Evolutionary conservation across 306 rosid genomes (phyloP).

Genomic region (Rubus idaeus): DNA sequence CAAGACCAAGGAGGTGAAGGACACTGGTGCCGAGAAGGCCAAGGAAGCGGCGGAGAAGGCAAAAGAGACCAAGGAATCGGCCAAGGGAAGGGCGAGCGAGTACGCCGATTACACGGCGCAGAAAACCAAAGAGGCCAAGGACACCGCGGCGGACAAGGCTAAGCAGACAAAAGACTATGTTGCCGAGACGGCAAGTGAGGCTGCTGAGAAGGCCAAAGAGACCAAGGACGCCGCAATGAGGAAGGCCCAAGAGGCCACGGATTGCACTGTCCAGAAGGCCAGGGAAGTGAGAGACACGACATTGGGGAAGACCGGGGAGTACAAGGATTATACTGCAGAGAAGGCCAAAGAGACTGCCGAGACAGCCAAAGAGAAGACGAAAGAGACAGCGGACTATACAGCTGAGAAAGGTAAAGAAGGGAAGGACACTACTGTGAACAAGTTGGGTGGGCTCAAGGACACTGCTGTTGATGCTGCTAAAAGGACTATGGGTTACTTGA

Average conservation of each 20-base stretch:
- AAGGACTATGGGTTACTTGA: conserved; percentile 55
- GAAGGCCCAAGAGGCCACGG: conserved; percentile 20
- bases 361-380: conserved; percentile 11
- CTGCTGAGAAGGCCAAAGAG: background rate
- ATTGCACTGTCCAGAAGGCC: conserved; percentile 1
- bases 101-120: background rate
- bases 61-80: background rate
- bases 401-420: conserved; percentile 58
- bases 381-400: conserved; percentile 31
- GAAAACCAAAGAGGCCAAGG: conserved; percentile 31
- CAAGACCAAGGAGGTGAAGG: conserved; percentile 20
- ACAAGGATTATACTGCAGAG: conserved; percentile 16
- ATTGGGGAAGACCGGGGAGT: conserved; percentile 17
- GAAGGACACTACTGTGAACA: conserved; percentile 47
- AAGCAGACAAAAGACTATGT: background rate
- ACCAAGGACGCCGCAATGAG: conserved; percentile 26
- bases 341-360: conserved; percentile 27
- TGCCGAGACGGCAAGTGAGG: background rate
- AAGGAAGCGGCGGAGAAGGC: conserved; percentile 11
- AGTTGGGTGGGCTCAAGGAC: conserved; percentile 63
- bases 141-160: conserved; percentile 2
- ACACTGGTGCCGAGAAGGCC: background rate
- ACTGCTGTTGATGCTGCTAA: conserved; percentile 58
- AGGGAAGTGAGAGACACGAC: conserved; percentile 29
- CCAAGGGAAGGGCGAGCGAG: conserved; percentile 11